Percentiles rank a stretch among this genome's conserved stretches.
phyloP scores from a whole-genome alignment of 768 basidiomycete genomes.

The Hysterangium stoloniferum region DNA sequence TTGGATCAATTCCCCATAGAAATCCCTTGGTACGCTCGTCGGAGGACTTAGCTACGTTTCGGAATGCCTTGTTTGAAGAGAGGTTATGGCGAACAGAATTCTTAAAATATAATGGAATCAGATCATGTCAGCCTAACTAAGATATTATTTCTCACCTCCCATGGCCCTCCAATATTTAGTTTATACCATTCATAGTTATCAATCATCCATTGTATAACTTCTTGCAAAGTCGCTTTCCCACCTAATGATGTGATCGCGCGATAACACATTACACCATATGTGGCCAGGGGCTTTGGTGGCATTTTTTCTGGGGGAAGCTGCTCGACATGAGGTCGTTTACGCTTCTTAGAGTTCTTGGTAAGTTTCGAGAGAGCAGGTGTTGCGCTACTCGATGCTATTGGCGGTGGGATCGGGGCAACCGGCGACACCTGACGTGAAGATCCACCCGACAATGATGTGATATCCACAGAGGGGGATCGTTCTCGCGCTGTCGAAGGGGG shows the following conservation, averaged over 20 bases:
- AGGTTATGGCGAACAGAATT: conserved; percentile 93
- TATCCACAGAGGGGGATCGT: conserved; percentile 76
- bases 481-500: conserved; percentile 53
- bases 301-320: conserved; percentile 38
- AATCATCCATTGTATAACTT: conserved; percentile 89
- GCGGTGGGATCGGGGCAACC: conserved; percentile 32
- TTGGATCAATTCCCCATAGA: conserved; percentile 86
- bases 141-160: conserved; percentile 62
- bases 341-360: conserved; percentile 48
- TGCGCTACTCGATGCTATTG: conserved; percentile 30
- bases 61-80: conserved; percentile 87
- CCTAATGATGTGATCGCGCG: conserved; percentile 76
- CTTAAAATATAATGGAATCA: conserved; percentile 29
- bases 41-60: conserved; percentile 79
- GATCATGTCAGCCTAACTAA: conserved; percentile 13
- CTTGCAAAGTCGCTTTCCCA: conserved; percentile 84
- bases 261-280: conserved; percentile 89
- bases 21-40: conserved; percentile 88
- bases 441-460: conserved; percentile 74
- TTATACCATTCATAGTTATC: conserved; percentile 86
- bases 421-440: conserved; percentile 64
- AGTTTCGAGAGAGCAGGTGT: conserved; percentile 45
- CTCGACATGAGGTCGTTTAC: conserved; percentile 33
- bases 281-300: conserved; percentile 82
- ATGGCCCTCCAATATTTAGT: conserved; percentile 72